Evolutionary conservation across 805 yeast species (phyloP), one percentile per base, ranked within the genome.

Genomic region (Clavispora santaluciae): DNA sequence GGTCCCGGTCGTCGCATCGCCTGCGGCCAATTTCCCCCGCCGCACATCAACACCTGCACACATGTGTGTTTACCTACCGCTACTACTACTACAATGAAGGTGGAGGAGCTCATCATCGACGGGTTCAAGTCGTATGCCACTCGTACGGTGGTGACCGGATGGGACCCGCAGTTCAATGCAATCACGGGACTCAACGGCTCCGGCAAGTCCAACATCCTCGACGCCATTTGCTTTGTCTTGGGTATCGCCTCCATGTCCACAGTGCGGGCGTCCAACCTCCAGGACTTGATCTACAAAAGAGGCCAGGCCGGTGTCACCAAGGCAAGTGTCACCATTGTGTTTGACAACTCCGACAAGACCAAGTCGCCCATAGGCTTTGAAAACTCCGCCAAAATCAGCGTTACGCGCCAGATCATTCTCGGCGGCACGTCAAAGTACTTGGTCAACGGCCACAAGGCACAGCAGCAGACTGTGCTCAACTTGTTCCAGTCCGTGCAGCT

Each of bases 281-380:
- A 91, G 57, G 99, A 93, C 61, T 76, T 93, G 58, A 93, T 93
- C 38, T 93, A 93, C 61, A 93, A 93, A 55, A 78, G 98, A 53
- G 99, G 99, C 10, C 99, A 93, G 60, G 98, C 99, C 0, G 98
- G 98, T 50, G 91, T 91, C 11, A 90, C 97, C 1, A 90, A 88
- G 59, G 99, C 99, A 1, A 83, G 93, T 55, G 99, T 93, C 1
- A 90, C 98, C 0, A 88, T 93, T 9, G 96, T 93, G 1, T 95
- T 93, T 59, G 95, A 91, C 62, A 95, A 93, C 55, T 55, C 75
- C 10, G 97, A 91, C 51, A 73, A 76, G 41, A 58, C 76, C 2
- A 81, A 78, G 47, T 79, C 91, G 0, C 99, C 99, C 1, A 83
- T 88, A 40, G 96, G 95, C 2, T 90, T 87, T 56, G 90, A 84